Percentiles rank a stretch among this genome's conserved stretches.
These are phyloP conservation scores for Cyberlindnera samutprakarnensis DNA, from an alignment of 805 yeast species.

Conservation along the genomic window DNA sequence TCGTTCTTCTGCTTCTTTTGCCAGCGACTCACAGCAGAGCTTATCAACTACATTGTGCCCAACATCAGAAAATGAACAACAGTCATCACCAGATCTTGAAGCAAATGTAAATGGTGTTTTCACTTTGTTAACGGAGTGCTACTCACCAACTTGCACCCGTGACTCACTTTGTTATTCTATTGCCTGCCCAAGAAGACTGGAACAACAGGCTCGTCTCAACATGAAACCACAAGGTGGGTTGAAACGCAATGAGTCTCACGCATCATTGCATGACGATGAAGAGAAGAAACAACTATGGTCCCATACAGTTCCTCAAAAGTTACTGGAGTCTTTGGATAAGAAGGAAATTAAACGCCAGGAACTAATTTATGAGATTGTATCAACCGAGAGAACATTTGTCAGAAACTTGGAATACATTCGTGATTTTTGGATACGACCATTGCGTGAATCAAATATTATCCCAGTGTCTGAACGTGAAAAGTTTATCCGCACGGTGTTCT, in stretches of 20 bases:
- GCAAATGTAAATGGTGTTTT: constrained; percentile 78
- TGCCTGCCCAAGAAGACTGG: constrained; percentile 92
- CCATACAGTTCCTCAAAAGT: constrained; percentile 74
- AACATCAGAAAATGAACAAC: constrained; percentile 1
- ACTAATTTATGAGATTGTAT: constrained; percentile 85
- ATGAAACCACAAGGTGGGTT: constrained; percentile 84
- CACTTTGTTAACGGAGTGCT: constrained; percentile 87
- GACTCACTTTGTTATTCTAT: constrained; percentile 87
- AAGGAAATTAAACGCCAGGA: constrained; percentile 90
- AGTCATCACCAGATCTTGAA: constrained; percentile 3
- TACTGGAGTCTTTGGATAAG: constrained; percentile 73
- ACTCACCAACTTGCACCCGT: constrained; percentile 92
- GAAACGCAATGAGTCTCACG: constrained; percentile 61
- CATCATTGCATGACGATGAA: constrained; percentile 66
- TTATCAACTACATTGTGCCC: constrained; percentile 8
- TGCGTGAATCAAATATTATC: constrained; percentile 78
- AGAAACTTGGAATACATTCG: constrained; percentile 89
- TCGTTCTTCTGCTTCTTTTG: constrained; percentile 9
- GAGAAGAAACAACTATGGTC: constrained; percentile 89
- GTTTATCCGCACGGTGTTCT: constrained; percentile 86
- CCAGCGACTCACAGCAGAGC: constrained; percentile 10
- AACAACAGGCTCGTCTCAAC: constrained; percentile 89
- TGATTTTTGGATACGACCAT: constrained; percentile 90
- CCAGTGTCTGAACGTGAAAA: constrained; percentile 86
- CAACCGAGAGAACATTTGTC: constrained; percentile 92